phyloP scores from a whole-genome alignment of 2,329 filamentous ascomycete genomes.

The Botrytis fragariae region DNA sequence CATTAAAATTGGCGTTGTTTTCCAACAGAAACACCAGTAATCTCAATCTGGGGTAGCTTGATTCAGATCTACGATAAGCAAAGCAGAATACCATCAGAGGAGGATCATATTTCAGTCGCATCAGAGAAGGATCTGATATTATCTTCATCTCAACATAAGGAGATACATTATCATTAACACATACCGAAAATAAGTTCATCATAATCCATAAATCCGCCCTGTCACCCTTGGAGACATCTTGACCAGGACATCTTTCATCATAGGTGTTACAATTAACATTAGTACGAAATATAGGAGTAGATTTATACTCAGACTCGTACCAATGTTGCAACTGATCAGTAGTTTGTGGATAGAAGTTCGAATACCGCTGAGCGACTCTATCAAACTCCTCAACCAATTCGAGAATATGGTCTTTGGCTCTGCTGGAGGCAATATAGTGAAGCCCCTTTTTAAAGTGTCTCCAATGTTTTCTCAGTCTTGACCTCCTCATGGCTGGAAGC shows the following conservation, averaged over 20 bases:
- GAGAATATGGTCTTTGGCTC: no score
- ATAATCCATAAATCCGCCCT: background rate
- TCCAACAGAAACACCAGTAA: background rate
- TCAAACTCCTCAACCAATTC: no score
- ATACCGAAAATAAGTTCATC: background rate
- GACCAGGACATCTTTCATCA: background rate
- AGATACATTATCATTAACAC: fast-evolving
- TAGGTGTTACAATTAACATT: background rate
- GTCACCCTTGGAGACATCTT: background rate
- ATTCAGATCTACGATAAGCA: fast-evolving
- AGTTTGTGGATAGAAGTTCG: background rate
- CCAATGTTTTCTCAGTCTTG: no score
- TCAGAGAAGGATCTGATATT: background rate
- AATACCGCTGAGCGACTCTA: no score
- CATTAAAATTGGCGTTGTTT: background rate
- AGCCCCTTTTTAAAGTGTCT: no score
- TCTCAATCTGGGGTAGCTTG: background rate
- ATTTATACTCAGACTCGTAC: fast-evolving
- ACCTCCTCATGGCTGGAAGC: no score
- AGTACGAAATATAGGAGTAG: background rate
- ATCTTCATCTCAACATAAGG: background rate
- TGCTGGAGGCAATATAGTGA: no score
- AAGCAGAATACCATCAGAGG: background rate
- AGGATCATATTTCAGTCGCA: background rate
- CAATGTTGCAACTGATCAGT: background rate